Percentiles rank a stretch among this genome's conserved stretches.
Evolutionary conservation across 192 early-diverging fungal species (phyloP).

Genomic region (Podila minutissima): DNA sequence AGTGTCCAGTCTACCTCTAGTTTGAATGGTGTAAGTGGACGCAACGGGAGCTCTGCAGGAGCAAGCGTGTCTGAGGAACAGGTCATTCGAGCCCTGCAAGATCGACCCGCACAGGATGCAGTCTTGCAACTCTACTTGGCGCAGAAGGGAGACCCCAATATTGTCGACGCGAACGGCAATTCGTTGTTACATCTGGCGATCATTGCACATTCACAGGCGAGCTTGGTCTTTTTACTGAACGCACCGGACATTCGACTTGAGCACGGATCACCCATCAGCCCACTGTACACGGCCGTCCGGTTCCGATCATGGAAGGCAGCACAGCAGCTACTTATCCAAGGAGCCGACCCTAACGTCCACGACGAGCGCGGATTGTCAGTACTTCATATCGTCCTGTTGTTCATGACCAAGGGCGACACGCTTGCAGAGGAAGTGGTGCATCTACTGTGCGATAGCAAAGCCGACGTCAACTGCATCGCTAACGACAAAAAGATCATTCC

Average conservation of each 20-base stretch:
- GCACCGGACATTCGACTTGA: constrained; percentile 44
- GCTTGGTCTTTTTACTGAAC: constrained; percentile 40
- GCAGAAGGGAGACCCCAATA: constrained; percentile 42
- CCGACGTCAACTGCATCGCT: constrained; percentile 40
- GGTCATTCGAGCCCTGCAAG: constrained; percentile 29
- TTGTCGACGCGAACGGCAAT: constrained; percentile 42
- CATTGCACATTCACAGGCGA: constrained; percentile 43
- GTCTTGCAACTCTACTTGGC: constrained; percentile 31
- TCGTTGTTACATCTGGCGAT: constrained; percentile 45
- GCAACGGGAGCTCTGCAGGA: background rate
- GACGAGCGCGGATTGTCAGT: constrained; percentile 44
- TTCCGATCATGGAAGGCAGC: constrained; percentile 50
- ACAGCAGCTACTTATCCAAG: constrained; percentile 40
- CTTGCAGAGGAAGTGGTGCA: constrained; percentile 50
- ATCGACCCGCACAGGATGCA: constrained; percentile 39
- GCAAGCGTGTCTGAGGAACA: constrained; percentile 29
- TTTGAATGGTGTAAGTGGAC: constrained; percentile 2
- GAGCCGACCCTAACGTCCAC: constrained; percentile 46
- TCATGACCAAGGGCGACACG: constrained; percentile 49
- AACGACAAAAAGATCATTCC: constrained; percentile 48
- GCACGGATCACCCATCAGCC: constrained; percentile 45
- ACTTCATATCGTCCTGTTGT: constrained; percentile 34
- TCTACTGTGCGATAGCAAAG: constrained; percentile 43
- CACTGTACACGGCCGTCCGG: constrained; percentile 44
- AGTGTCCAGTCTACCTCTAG: constrained; percentile 34